Evolutionary conservation across 768 basidiomycete species (phyloP).

Genomic region (Termitomyces sp.): DNA sequence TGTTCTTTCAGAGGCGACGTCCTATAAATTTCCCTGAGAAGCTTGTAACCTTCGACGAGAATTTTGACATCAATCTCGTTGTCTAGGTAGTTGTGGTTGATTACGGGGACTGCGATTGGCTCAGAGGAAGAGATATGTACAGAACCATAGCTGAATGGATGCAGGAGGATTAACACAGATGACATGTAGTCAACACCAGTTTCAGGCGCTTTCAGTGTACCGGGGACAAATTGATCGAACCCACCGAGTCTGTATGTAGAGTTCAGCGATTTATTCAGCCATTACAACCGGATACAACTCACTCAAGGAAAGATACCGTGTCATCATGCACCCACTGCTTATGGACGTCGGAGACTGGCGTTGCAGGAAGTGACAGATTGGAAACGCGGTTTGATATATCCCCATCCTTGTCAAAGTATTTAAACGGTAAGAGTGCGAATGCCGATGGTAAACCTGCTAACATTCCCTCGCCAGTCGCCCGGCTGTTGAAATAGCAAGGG

Average conservation of each 20-base stretch:
- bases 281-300: background rate
- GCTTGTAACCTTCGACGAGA: slow-evolving; percentile 21
- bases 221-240: background rate
- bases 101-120: slow-evolving; percentile 15
- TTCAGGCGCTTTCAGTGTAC: slow-evolving; percentile 6
- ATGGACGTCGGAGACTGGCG: background rate
- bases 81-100: slow-evolving; percentile 19
- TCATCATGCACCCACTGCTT: background rate
- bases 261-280: too few relatives aligned
- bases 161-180: slow-evolving; percentile 18
- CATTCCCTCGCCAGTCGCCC: background rate
- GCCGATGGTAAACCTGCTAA: background rate
- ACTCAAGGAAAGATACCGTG: slow-evolving; percentile 8
- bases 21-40: slow-evolving; percentile 16
- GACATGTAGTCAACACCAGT: slow-evolving; percentile 23
- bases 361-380: background rate
- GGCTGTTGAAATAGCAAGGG: background rate
- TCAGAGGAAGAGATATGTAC: slow-evolving; percentile 28
- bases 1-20: slow-evolving; percentile 4
- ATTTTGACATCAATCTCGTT: slow-evolving; percentile 23
- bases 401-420: slow-evolving; percentile 1
- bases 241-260: background rate
- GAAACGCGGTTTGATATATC: background rate
- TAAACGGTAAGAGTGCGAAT: slow-evolving; percentile 1
- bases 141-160: too few relatives aligned